Evolutionary conservation across 169 alveolate species (phyloP), one percentile per base, ranked within the genome.

Genomic region (Plasmodium billcollinsi): DNA sequence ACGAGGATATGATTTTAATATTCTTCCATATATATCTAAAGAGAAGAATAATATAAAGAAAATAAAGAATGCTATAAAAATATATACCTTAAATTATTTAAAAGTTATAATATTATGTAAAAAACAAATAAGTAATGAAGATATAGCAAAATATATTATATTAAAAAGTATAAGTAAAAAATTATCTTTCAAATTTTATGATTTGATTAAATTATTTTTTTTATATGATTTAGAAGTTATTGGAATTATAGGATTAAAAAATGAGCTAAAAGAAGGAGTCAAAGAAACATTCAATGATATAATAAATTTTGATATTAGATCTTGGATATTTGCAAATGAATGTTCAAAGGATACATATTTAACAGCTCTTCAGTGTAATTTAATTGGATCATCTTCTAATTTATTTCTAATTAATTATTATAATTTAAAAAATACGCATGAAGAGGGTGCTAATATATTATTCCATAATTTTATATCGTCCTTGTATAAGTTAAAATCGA

Each of bases 261-360:
- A 61, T 73, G 58, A 43, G 8, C 61, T 86, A 73, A 86, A 29
- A 45, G 88, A 70, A 14, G 92, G 92, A 3, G 92, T 86, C 14
- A 66, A 71, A 39, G 88, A 86, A 61, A 61, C 92, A 59, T 72
- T 86, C 63, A 47, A 26, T 11, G 88, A 86, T 21, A 18, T 86
- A 52, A 74, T 50, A 5, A 86, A 86, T 20, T 86, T 86, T 86
- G 92, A 86, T 62, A 86, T 86, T 61, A 61, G 88, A 39, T 62
- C 88, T 21, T 86, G 92, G 88, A 86, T 86, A 59, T 86, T 86
- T 72, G 73, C 92, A 6, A 86, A 73, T 86, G 92, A 72, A n/a
- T 59, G 66, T 54, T 33, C 92, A 56, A 86, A 86, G 61, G 62
- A 86, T 56, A 86, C 92, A 6, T 86, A 86, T 66, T 72, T 86